These are phyloP conservation scores for Orbilia blumenaviensis DNA, from an alignment of 2,329 filamentous ascomycete species.

Conservation along the genomic window DNA sequence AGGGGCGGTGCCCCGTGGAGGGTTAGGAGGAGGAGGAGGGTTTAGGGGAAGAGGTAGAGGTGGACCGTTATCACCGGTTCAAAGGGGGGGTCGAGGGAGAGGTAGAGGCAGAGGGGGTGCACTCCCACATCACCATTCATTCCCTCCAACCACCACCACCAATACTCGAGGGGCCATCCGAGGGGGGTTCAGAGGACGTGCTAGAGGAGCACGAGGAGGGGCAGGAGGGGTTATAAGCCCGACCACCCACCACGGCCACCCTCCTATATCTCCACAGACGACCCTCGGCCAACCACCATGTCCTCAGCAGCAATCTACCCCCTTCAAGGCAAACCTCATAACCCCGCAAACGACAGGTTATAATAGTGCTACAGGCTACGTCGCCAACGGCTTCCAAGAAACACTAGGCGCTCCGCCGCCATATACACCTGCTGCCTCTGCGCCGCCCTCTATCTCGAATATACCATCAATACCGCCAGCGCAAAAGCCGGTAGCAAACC, in stretches of 20 bases:
- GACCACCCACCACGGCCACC: too few relatives aligned
- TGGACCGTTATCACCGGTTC: too few relatives aligned
- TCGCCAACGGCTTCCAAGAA: neutral
- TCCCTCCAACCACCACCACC: neutral
- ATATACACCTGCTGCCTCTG: constrained; percentile 8
- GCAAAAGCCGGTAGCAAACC: constrained; percentile 6
- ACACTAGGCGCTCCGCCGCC: constrained; percentile 31
- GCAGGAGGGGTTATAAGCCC: neutral
- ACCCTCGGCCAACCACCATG: neutral
- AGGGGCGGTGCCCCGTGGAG: constrained; percentile 5
- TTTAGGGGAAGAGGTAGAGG: neutral
- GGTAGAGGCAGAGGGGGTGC: constrained; percentile 5
- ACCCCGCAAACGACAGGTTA: neutral
- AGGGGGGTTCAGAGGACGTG: too few relatives aligned
- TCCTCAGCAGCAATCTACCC: too few relatives aligned
- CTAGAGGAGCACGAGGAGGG: constrained; percentile 12
- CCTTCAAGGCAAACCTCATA: too few relatives aligned
- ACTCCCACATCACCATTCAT: neutral
- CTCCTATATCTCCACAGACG: neutral
- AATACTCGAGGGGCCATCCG: constrained; percentile 4
- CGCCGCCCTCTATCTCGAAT: too few relatives aligned
- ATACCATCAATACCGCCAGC: too few relatives aligned
- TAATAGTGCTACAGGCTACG: neutral
- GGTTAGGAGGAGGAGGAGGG: constrained; percentile 5
- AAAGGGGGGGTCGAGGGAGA: constrained; percentile 5